These are phyloP conservation scores for Cystobasidiaceae sp. DNA, from an alignment of 1,284 basidiomycete genomes.

Conservation along the genomic window DNA sequence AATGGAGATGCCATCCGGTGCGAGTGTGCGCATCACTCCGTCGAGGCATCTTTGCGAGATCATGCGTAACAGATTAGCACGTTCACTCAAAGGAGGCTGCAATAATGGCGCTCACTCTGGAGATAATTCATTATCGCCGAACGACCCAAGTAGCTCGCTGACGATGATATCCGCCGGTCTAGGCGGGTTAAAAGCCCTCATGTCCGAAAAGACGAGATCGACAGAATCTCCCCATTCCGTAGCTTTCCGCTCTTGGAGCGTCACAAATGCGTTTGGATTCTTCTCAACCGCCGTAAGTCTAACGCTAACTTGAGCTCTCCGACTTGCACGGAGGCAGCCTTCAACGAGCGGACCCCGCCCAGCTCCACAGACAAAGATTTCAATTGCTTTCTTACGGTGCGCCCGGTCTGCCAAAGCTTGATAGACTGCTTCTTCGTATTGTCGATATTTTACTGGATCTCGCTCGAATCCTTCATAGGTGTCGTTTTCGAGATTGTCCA, in stretches of 20 bases:
- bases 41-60: conserved; percentile 35
- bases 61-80: conserved; percentile 54
- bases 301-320: conserved; percentile 61
- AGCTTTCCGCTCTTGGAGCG: conserved; percentile 71
- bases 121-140: conserved; percentile 97
- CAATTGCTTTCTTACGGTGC: conserved; percentile 39
- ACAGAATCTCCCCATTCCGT: conserved; percentile 81
- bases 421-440: conserved; percentile 91
- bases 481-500: conserved; percentile 90
- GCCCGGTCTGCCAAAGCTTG: conserved; percentile 71
- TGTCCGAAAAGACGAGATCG: conserved; percentile 82
- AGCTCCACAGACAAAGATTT: conserved; percentile 84
- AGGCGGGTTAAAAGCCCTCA: conserved; percentile 73
- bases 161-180: conserved; percentile 89
- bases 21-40: conserved; percentile 39
- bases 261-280: conserved; percentile 87
- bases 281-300: conserved; percentile 86
- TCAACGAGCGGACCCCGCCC: conserved; percentile 92
- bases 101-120: conserved; percentile 77
- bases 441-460: conserved; percentile 91
- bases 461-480: conserved; percentile 98
- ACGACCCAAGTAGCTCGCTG: conserved; percentile 91
- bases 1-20: conserved; percentile 73
- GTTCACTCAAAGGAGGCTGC: conserved; percentile 81
- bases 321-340: conserved; percentile 71